Evolutionary conservation across 345 rosid genomes (phyloP).

Genomic region (Salix viminalis): DNA sequence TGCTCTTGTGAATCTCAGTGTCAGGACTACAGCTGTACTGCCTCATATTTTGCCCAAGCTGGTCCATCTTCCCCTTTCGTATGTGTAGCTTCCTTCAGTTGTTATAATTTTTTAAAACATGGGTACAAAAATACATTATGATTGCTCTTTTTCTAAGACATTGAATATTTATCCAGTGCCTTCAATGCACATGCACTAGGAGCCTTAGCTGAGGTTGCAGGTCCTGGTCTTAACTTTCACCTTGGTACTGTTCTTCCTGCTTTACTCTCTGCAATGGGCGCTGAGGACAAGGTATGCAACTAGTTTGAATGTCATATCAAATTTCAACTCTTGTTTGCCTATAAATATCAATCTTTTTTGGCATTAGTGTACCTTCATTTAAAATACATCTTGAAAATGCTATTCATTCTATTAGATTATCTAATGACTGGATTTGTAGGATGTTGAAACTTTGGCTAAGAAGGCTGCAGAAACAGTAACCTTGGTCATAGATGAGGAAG

Average conservation of each 20-base stretch:
- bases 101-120: neutral
- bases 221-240: constrained; percentile 82
- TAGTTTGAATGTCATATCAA: neutral
- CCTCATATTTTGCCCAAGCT: constrained; percentile 98
- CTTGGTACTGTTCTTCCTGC: constrained; percentile 90
- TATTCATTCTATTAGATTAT: neutral
- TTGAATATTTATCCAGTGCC: constrained; percentile 49
- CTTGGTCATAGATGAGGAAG: constrained; percentile 89
- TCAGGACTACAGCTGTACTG: constrained; percentile 91
- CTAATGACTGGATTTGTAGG: constrained; percentile 39
- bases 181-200: constrained; percentile 98
- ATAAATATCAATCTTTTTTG: neutral
- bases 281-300: constrained; percentile 52
- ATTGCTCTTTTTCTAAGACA: too few species aligned
- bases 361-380: neutral
- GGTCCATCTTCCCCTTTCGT: constrained; percentile 88
- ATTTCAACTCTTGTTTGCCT: neutral
- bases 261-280: constrained; percentile 82
- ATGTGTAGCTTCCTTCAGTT: constrained; percentile 36
- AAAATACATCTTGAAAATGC: neutral
- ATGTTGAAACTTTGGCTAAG: constrained; percentile 78
- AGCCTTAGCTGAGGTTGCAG: constrained; percentile 96
- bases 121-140: neutral
- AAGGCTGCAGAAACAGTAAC: constrained; percentile 86
- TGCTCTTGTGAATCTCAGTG: constrained; percentile 49